Evolutionary conservation across 202 grass and related monocot species (phyloP).

Genomic region (Dendrocalamus latiflorus): DNA sequence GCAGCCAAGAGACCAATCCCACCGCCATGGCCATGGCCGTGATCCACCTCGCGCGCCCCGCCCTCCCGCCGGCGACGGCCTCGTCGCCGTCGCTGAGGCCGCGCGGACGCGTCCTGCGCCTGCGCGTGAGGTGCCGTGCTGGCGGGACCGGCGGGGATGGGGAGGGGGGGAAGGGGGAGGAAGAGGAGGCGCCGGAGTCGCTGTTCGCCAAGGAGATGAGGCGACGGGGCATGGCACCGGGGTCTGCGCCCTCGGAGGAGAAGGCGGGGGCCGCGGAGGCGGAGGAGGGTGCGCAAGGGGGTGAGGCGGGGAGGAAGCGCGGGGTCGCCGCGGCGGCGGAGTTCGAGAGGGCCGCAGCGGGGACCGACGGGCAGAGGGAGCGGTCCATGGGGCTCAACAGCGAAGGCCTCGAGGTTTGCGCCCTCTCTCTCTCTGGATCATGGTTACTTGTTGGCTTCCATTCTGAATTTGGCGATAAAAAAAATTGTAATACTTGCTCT

Average conservation of each 20-base stretch:
- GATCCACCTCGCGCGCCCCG: too few species aligned
- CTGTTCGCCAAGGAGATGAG: slow-evolving; percentile 73
- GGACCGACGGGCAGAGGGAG: slow-evolving; percentile 55
- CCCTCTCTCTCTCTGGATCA: background rate
- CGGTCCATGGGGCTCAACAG: slow-evolving; percentile 84
- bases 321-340: slow-evolving; percentile 41
- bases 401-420: slow-evolving; percentile 78
- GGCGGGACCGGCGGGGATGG: slow-evolving; percentile 13
- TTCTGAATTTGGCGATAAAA: too few species aligned
- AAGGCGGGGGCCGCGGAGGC: slow-evolving; percentile 26
- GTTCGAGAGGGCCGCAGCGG: slow-evolving; percentile 38
- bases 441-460: background rate
- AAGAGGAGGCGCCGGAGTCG: slow-evolving; percentile 60
- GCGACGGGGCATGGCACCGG: slow-evolving; percentile 66
- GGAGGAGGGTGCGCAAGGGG: slow-evolving; percentile 23
- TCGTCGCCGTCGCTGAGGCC: too few species aligned
- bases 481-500: too few species aligned
- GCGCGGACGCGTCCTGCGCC: background rate
- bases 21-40: too few species aligned
- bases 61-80: too few species aligned
- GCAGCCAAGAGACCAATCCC: too few species aligned
- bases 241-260: slow-evolving; percentile 26
- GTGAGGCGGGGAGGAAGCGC: slow-evolving; percentile 23
- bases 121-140: slow-evolving; percentile 36
- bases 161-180: background rate